phyloP scores from a whole-genome alignment of 83 land plant species.

The Picea engelmannii region DNA sequence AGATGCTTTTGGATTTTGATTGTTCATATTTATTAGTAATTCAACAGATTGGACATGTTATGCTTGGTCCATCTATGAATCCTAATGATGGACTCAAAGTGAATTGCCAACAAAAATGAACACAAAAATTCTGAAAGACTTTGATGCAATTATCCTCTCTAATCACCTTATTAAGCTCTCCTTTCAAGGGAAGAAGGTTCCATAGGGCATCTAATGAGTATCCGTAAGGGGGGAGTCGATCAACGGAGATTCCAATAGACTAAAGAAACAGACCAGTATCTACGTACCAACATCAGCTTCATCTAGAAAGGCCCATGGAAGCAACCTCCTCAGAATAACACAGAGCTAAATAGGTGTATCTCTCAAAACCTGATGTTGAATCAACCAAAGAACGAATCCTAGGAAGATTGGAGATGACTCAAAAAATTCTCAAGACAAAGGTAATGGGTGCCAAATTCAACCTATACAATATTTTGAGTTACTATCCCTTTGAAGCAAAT shows the following conservation, averaged over 20 bases:
- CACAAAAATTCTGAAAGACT: too few species aligned
- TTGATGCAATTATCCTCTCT: too few species aligned
- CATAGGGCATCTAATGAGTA: background rate
- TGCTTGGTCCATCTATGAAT: too few species aligned
- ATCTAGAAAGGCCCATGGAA: background rate
- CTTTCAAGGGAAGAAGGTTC: background rate
- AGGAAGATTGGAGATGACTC: too few species aligned
- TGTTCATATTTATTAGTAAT: too few species aligned
- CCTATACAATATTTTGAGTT: background rate
- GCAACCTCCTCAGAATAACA: background rate
- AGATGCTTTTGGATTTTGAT: too few species aligned
- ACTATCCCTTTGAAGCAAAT: background rate
- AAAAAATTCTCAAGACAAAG: background rate
- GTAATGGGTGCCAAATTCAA: background rate
- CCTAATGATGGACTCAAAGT: too few species aligned
- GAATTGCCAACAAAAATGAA: too few species aligned
- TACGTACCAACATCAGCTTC: background rate
- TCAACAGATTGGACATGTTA: too few species aligned
- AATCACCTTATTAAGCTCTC: background rate
- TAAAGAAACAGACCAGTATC: background rate
- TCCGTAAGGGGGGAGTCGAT: background rate
- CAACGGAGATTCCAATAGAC: background rate
- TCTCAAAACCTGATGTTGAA: background rate
- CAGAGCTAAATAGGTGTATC: background rate
- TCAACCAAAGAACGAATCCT: background rate